phyloP scores from a whole-genome alignment of 2,329 filamentous ascomycete genomes.

The Botrytis pseudocinerea region DNA sequence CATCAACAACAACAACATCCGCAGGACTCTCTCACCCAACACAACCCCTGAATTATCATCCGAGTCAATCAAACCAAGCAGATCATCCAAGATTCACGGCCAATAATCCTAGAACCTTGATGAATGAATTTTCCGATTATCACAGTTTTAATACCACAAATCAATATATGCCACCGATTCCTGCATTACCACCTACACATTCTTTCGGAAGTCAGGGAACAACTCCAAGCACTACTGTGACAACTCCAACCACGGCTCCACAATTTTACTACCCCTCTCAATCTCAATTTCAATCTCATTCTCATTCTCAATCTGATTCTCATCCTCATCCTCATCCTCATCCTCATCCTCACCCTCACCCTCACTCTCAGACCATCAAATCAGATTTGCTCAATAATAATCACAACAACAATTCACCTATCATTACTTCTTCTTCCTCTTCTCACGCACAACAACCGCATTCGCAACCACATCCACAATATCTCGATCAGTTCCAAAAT shows the following conservation, averaged over 20 bases:
- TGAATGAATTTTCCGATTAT: conserved; percentile 22
- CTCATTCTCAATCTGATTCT: background rate
- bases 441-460: background rate
- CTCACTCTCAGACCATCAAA: conserved; percentile 25
- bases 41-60: conserved; percentile 34
- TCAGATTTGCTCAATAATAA: conserved; percentile 15
- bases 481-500: background rate
- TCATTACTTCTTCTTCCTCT: background rate
- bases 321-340: background rate
- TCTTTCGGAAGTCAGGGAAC: conserved; percentile 23
- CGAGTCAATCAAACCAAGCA: conserved; percentile 28
- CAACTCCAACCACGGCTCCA: background rate
- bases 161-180: conserved; percentile 39
- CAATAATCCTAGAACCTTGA: background rate
- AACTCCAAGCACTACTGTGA: background rate
- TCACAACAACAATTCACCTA: conserved; percentile 9
- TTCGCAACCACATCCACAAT: background rate
- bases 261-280: conserved; percentile 21
- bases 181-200: conserved; percentile 34
- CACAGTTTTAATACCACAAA: conserved; percentile 29
- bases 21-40: background rate
- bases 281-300: background rate
- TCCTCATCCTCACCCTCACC: background rate
- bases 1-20: conserved; percentile 24
- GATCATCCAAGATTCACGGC: conserved; percentile 28